Evolutionary conservation across 768 basidiomycete genomes (phyloP).

Genomic region (Pulveroboletus sp.): DNA sequence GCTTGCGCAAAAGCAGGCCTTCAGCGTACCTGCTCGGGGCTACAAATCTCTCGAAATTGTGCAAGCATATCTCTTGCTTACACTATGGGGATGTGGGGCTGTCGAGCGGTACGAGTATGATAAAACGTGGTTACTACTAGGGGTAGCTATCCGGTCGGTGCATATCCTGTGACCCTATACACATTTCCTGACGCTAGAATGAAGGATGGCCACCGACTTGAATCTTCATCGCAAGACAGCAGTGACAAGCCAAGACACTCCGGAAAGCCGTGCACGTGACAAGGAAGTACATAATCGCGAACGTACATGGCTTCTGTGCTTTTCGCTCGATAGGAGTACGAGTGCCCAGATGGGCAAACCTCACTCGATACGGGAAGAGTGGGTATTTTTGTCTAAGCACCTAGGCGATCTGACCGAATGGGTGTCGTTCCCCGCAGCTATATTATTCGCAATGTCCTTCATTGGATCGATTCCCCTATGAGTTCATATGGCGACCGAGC

Average conservation of each 20-base stretch:
- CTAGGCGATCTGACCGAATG: neutral
- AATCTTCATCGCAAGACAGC: slow-evolving; percentile 89
- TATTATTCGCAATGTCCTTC: slow-evolving; percentile 77
- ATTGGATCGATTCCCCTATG: slow-evolving; percentile 69
- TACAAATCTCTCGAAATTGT: slow-evolving; percentile 95
- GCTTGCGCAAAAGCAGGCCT: slow-evolving; percentile 83
- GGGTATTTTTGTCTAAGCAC: slow-evolving; percentile 29
- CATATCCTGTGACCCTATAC: neutral
- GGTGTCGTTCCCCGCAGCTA: slow-evolving; percentile 42
- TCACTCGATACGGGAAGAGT: slow-evolving; percentile 90
- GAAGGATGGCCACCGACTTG: slow-evolving; percentile 91
- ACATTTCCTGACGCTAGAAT: slow-evolving; percentile 8
- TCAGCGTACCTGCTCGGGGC: slow-evolving; percentile 76
- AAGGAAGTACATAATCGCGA: slow-evolving; percentile 90
- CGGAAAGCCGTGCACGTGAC: slow-evolving; percentile 78
- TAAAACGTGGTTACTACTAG: slow-evolving; percentile 85
- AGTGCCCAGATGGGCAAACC: slow-evolving; percentile 98
- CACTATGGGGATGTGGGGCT: slow-evolving; percentile 89
- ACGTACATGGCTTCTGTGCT: slow-evolving; percentile 89
- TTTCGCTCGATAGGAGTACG: slow-evolving; percentile 79
- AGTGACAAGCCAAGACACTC: slow-evolving; percentile 53
- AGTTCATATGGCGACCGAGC: slow-evolving; percentile 61
- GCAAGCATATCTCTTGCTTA: slow-evolving; percentile 88
- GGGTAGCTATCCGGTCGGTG: slow-evolving; percentile 76
- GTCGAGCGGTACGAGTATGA: slow-evolving; percentile 97